A percentile compares a stretch with the other conserved stretches of the same genome.
Conservation (phyloP, 2,329 filamentous ascomycete genomes). For the Neoarthrinium moseri region DNA sequence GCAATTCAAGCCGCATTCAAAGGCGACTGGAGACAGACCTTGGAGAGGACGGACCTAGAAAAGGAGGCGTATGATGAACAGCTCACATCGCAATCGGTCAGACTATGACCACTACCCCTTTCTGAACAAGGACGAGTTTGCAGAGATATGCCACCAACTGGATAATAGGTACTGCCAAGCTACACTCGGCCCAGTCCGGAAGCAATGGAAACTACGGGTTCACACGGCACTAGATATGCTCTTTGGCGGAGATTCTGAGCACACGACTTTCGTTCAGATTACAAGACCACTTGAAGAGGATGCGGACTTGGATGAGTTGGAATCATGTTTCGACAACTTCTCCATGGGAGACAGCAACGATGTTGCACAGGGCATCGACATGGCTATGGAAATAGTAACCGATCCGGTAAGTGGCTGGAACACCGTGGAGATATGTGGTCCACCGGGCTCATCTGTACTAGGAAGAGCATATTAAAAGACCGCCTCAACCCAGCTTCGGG, state of each 20-base stretch:
- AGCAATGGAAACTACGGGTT: conserved; percentile 53
- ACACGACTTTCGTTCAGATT: conserved; percentile 56
- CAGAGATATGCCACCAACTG: conserved; percentile 61
- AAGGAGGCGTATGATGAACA: background rate
- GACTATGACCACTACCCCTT: conserved; percentile 58
- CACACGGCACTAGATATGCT: conserved; percentile 49
- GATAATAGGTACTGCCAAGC: conserved; percentile 59
- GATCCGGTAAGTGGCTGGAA: conserved; percentile 42
- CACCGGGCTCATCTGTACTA: conserved; percentile 20
- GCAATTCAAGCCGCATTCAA: no score
- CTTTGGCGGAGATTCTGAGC: conserved; percentile 40
- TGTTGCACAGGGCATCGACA: conserved; percentile 24
- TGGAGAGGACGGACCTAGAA: no score
- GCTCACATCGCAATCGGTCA: conserved; percentile 23
- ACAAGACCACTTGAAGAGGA: conserved; percentile 48
- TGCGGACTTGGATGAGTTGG: conserved; percentile 42
- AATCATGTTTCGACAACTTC: conserved; percentile 43
- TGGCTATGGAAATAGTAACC: conserved; percentile 50
- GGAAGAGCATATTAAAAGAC: conserved; percentile 37
- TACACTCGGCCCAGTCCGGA: conserved; percentile 53
- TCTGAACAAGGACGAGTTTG: conserved; percentile 61
- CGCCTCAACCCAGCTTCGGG: conserved; percentile 27
- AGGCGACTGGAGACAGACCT: no score
- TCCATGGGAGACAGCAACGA: conserved; percentile 32
- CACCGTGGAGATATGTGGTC: background rate